Percentiles rank a stretch among this genome's conserved stretches.
Conservation (phyloP, 2,329 filamentous ascomycete species). For the Fusarium sp. region DNA sequence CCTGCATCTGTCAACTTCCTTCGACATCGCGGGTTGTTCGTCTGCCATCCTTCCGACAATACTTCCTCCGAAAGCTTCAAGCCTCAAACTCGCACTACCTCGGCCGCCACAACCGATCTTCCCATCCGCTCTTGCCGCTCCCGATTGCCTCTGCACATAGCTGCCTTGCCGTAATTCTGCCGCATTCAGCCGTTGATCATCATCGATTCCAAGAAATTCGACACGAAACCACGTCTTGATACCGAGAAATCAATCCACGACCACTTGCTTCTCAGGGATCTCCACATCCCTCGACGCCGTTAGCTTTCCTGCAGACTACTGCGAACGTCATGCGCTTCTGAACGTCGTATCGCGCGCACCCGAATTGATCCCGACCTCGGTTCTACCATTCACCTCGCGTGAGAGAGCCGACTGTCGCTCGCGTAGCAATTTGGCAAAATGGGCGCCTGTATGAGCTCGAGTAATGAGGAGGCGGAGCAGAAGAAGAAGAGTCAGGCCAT, state of each 20-base stretch:
- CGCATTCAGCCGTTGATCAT: slow-evolving; percentile 22
- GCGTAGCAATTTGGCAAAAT: slow-evolving; percentile 63
- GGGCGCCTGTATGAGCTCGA: slow-evolving; percentile 93
- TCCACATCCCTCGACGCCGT: slow-evolving; percentile 18
- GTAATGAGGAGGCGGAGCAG: slow-evolving; percentile 86
- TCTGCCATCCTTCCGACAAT: slow-evolving; percentile 3
- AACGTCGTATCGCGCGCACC: slow-evolving; percentile 30
- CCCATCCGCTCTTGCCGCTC: slow-evolving; percentile 29
- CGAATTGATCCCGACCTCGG: slow-evolving; percentile 23
- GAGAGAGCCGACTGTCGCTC: slow-evolving; percentile 23
- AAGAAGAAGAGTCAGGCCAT: slow-evolving; percentile 98
- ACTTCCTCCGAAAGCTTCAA: slow-evolving; percentile 2
- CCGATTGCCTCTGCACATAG: slow-evolving; percentile 28
- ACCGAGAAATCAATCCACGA: background rate
- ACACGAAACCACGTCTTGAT: slow-evolving; percentile 1
- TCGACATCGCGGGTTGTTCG: slow-evolving; percentile 11
- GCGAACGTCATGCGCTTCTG: slow-evolving; percentile 41
- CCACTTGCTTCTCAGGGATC: slow-evolving; percentile 4
- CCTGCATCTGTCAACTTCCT: slow-evolving; percentile 12
- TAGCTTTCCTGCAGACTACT: slow-evolving; percentile 18
- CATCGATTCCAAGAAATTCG: background rate
- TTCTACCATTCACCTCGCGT: slow-evolving; percentile 12
- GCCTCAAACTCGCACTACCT: slow-evolving; percentile 7
- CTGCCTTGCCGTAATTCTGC: slow-evolving; percentile 33
- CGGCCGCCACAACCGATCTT: slow-evolving; percentile 31